These are phyloP conservation scores for Vigna angularis DNA, from an alignment of 306 rosid genomes.

Conservation along the genomic window DNA sequence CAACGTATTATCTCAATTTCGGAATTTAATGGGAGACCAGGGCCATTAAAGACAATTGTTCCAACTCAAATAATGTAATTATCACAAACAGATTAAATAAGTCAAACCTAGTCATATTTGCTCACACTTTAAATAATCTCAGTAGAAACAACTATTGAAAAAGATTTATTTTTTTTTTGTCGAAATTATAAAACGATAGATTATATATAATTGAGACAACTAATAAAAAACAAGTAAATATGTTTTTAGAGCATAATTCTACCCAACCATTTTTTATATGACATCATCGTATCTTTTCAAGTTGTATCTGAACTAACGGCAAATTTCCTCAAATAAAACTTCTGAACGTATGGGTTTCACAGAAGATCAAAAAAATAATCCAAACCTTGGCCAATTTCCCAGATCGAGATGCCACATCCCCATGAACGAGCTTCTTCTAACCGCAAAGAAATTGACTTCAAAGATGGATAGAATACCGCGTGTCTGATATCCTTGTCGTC, in stretches of 20 bases:
- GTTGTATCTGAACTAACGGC: slow-evolving; percentile 1
- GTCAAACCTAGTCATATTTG: background rate
- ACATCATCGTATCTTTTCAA: background rate
- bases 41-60: background rate
- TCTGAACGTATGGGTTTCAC: slow-evolving; percentile 27
- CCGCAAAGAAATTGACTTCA: slow-evolving; percentile 77
- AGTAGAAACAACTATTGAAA: background rate
- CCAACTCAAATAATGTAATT: background rate
- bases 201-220: background rate
- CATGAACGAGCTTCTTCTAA: slow-evolving; percentile 85
- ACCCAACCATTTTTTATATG: background rate
- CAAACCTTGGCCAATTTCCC: slow-evolving; percentile 99
- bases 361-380: slow-evolving; percentile 89
- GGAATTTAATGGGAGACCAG: background rate
- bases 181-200: no score
- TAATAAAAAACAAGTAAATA: background rate
- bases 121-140: background rate
- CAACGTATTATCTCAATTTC: no score
- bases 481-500: slow-evolving; percentile 64
- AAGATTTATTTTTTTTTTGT: background rate
- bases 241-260: background rate
- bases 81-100: background rate
- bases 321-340: background rate
- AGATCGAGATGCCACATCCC: slow-evolving; percentile 91
- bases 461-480: slow-evolving; percentile 87